Evolutionary conservation across 1,139 yeast genomes (phyloP), one percentile per base, ranked within the genome.

Genomic region (Protomyces inundatus): DNA sequence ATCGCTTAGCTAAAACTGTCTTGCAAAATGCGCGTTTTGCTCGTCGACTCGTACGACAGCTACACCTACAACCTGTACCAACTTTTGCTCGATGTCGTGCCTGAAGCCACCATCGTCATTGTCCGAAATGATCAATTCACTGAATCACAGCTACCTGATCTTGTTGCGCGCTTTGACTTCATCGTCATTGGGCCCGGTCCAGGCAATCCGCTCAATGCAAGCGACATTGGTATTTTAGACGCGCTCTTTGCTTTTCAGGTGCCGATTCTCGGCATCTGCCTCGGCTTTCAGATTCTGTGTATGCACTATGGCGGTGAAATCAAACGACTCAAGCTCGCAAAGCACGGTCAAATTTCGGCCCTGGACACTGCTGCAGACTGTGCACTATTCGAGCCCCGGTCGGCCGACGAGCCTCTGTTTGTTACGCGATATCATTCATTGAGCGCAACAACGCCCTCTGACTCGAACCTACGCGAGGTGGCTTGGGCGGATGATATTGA

Each of bases 161-260:
- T 77, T 40, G 70, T 80, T 6, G 73, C 77, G 0, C 72, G 77
- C n/a, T 86, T 90, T 70, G 89, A 87, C 65, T 90, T 90, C 56
- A 80, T 95, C 3, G 85, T 93, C 0, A 81, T 93, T 12, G 98
- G 98, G 0, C 99, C 99, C 0, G 99, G 99, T 0, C 99, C 99
- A 0, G 99, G 99, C 0, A 84, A 88, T 69, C 98, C 98, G 0
- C 76, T 77, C 1, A 80, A 77, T 52, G 73, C 79, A 0, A 68
- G 73, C 0, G 98, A 91, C 72, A 84, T 88, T 33, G 98, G 97
- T 0, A 80, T 90, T 4, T 82, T 90, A n/a, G 82, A 84, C 3
- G 79, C 80, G 71, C 70, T 88, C 32, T 82, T 78, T 76, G 64
- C 67, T 2, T 61, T 73, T 14, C 65, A 64, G 3, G 75, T 88